Conservation (phyloP, 257 asterid species). For the Solanum boliviense region DNA sequence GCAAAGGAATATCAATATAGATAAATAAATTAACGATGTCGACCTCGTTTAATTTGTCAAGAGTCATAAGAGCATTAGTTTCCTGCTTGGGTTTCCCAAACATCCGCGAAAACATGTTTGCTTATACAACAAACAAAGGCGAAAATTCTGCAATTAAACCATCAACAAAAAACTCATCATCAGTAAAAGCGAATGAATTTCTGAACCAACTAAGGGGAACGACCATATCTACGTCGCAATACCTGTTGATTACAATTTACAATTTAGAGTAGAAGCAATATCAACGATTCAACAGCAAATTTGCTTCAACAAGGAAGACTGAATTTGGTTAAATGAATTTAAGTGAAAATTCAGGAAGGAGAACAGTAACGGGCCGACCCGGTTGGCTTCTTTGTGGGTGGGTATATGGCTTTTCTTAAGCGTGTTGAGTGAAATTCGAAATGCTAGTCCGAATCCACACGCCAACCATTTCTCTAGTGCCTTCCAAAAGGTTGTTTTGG, state of each 20-base stretch:
- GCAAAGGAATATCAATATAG: background rate
- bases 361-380: background rate
- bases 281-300: background rate
- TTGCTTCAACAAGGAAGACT: background rate
- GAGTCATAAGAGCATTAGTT: slow-evolving; percentile 7
- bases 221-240: background rate
- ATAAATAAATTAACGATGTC: background rate
- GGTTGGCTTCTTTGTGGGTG: background rate
- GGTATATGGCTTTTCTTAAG: background rate
- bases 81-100: slow-evolving; percentile 9
- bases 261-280: background rate
- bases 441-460: background rate
- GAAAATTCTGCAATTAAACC: background rate
- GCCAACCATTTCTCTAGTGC: background rate
- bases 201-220: background rate
- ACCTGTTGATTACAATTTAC: background rate
- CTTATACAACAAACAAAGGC: background rate
- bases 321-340: background rate
- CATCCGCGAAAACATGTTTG: slow-evolving; percentile 4
- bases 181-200: background rate
- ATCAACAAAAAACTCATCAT: background rate
- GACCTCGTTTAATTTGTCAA: slow-evolving; percentile 11
- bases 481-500: background rate
- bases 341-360: background rate
- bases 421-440: background rate